Percentiles rank a stretch among this genome's conserved stretches.
Evolutionary conservation across 345 rosid species (phyloP).

Genomic region (Aegle marmelos): DNA sequence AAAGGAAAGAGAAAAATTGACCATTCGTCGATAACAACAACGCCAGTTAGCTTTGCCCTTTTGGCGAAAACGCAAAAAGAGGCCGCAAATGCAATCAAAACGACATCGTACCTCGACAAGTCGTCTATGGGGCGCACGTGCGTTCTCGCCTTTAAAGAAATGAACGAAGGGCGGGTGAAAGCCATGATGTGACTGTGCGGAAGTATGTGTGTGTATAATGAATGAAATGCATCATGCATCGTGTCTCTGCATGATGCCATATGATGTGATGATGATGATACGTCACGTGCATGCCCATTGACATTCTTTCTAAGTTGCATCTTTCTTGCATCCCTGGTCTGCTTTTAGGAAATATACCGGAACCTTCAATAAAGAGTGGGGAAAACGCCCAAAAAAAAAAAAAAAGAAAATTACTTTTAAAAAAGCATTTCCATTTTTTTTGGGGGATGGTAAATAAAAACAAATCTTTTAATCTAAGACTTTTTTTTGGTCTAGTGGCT

Average conservation of each 20-base stretch:
- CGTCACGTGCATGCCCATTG: background rate
- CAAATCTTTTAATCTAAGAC: too few species aligned
- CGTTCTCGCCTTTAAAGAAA: background rate
- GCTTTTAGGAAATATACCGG: conserved; percentile 5
- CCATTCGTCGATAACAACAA: too few species aligned
- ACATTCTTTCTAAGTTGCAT: too few species aligned
- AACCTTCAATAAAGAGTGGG: conserved; percentile 14
- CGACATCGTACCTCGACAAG: background rate
- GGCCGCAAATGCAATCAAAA: too few species aligned
- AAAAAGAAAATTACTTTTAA: too few species aligned
- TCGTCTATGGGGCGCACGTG: background rate
- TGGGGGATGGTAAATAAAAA: too few species aligned
- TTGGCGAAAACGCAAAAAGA: too few species aligned
- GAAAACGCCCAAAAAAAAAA: background rate
- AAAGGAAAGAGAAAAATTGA: too few species aligned
- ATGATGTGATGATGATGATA: conserved; percentile 4
- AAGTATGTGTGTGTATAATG: background rate
- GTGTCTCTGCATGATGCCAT: background rate
- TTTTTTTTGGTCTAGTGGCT: background rate
- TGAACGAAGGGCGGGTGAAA: conserved; percentile 6
- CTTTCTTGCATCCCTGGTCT: too few species aligned
- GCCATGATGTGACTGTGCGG: conserved; percentile 8
- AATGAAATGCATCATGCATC: conserved; percentile 6
- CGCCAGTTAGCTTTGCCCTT: too few species aligned
- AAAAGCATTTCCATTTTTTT: too few species aligned